These are phyloP conservation scores for Diplogelasinospora grovesii DNA, from an alignment of 495 filamentous ascomycete genomes.

Conservation along the genomic window DNA sequence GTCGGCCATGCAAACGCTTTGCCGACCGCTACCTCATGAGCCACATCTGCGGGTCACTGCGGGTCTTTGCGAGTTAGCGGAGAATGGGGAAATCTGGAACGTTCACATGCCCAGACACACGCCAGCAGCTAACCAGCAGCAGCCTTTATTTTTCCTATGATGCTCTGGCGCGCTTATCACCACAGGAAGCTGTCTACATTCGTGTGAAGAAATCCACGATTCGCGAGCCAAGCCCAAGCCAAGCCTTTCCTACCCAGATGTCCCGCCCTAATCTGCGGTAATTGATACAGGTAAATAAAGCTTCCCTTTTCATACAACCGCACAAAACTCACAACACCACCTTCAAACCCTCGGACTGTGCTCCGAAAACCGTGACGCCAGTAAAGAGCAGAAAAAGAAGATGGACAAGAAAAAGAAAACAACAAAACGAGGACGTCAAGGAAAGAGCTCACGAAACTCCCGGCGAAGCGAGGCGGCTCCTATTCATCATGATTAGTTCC, in stretches of 20 bases:
- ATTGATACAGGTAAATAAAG: constrained; percentile 4
- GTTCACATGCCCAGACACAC: constrained; percentile 24
- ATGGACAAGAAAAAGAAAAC: not conserved
- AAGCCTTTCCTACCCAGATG: not conserved
- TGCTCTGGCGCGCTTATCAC: no score
- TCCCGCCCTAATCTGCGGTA: not conserved
- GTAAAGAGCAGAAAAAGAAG: constrained; percentile 3
- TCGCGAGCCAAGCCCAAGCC: no score
- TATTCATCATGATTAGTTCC: no score
- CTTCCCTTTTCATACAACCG: constrained; percentile 14
- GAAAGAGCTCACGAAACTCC: no score
- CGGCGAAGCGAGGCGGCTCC: no score
- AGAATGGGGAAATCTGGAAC: constrained; percentile 1
- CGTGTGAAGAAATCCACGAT: no score
- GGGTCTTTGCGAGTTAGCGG: constrained; percentile 18
- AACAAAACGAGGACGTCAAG: no score
- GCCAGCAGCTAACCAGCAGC: no score
- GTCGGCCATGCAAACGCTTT: no score
- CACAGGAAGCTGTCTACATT: no score
- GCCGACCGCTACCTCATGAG: not conserved
- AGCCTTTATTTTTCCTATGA: no score
- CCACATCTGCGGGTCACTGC: not conserved
- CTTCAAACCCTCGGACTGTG: constrained; percentile 2
- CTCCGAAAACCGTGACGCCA: constrained; percentile 6
- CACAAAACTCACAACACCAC: constrained; percentile 4